Conservation (phyloP, 1,139 yeast species). For the Debaryomycetaceae sp. region DNA sequence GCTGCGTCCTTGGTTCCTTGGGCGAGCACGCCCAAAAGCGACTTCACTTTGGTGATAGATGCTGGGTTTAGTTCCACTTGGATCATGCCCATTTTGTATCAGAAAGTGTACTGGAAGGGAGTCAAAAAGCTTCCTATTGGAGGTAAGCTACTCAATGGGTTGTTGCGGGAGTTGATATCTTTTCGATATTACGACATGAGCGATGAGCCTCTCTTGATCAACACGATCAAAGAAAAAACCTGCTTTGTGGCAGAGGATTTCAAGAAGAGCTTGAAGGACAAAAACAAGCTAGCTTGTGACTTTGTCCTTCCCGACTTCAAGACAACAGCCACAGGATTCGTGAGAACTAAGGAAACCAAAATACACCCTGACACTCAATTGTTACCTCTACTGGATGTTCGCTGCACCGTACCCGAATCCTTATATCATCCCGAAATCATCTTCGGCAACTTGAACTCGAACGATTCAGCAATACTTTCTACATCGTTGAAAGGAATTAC, state of each 20-base stretch:
- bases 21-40: constrained; percentile 35
- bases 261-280: constrained; percentile 47
- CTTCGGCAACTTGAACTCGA: constrained; percentile 36
- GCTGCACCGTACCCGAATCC: constrained; percentile 85
- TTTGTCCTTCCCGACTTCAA: constrained; percentile 87
- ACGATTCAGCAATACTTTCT: constrained; percentile 29
- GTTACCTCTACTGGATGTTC: constrained; percentile 69
- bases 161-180: constrained; percentile 77
- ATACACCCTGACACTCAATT: constrained; percentile 52
- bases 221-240: constrained; percentile 79
- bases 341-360: constrained; percentile 18
- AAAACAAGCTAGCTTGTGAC: constrained; percentile 39
- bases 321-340: constrained; percentile 69
- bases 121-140: constrained; percentile 76
- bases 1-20: constrained; percentile 75
- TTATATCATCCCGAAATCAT: constrained; percentile 79
- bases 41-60: constrained; percentile 79
- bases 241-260: constrained; percentile 73
- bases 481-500: constrained; percentile 72
- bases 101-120: constrained; percentile 75
- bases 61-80: constrained; percentile 87
- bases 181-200: constrained; percentile 91
- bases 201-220: constrained; percentile 83
- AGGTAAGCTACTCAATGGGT: constrained; percentile 80
- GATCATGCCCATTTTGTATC: constrained; percentile 80